Base-by-base conservation (phyloP, 192 early-diverging fungal genomes). In the Rhizophlyctis rosea region DNA sequence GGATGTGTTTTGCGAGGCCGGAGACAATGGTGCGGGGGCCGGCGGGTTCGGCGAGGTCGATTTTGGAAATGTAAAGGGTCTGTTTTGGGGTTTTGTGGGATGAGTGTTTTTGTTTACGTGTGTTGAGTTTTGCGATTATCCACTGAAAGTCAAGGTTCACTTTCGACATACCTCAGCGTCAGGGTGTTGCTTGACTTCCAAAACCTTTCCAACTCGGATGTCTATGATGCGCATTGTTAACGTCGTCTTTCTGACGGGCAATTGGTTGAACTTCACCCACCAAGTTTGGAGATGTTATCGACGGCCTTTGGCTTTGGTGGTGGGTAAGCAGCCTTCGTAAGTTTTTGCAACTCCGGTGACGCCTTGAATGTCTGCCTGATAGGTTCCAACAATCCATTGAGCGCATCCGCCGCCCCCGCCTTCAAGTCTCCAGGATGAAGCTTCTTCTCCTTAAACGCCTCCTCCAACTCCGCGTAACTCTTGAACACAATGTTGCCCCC, bases 371-470 rank as follows among this genome's bases (percentile, higher is more conserved):
- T 71, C 69, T 87, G 73, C 39, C 93, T 85, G 52, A 99, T 87
- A 47, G 97, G 97, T 34, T 85, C 93, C 49, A 99, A 81, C 34
- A 99, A 71, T 2, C 27, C 77, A 70, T 97, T 95, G 50, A 99
- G 78, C 1, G 91, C 87, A 24, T 90, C 84, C 1, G 89, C 81
- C 1, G 88, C 88, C 61, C 88, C 87, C 62, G 77, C 83, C 82
- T 99, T 99, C 59, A 99, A 83, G 71, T 99, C 97, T 18, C 89
- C 88, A 14, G 97, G 97, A 72, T 96, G 93, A 23, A 99, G 77
- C 67, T 86, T 82, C 80, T 90, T 88, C 3, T 87, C 89, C 44
- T 74, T 81, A 69, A 95, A 99, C 61, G 93, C 95, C 27, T 87
- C 72, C 74, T 94, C 88, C 34, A 99, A 74, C 4, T 74, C 75